Conservation (phyloP, 441 rosid genomes). For the Viola pubescens region DNA sequence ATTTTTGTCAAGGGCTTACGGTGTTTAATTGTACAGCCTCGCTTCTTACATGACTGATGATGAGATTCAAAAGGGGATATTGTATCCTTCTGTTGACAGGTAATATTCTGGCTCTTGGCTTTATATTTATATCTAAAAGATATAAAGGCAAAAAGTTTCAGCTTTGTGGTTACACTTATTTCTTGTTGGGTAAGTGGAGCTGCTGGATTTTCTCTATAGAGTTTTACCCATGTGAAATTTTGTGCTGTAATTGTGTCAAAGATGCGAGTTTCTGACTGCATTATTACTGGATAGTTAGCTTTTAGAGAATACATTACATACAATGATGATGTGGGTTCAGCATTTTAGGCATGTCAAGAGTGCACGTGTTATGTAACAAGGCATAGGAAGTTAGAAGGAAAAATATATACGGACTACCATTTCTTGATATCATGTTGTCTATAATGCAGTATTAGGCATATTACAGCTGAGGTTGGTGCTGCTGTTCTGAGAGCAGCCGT, state of each 20-base stretch:
- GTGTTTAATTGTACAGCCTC: conserved; percentile 47
- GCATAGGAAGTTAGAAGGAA: not conserved
- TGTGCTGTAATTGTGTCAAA: too few relatives aligned
- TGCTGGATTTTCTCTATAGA: too few relatives aligned
- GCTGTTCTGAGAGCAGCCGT: conserved; percentile 87
- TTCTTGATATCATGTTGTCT: not conserved
- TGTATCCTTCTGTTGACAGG: conserved; percentile 84
- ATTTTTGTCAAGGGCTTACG: too few relatives aligned
- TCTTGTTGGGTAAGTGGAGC: too few relatives aligned
- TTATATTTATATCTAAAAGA: not conserved
- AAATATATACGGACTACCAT: not conserved
- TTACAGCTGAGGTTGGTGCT: conserved; percentile 90
- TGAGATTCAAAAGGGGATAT: conserved; percentile 63
- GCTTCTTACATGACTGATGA: conserved; percentile 91
- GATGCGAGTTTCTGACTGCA: too few relatives aligned
- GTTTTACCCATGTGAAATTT: too few relatives aligned
- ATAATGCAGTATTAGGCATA: conserved; percentile 65
- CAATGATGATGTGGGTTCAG: not conserved
- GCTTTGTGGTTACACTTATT: too few relatives aligned
- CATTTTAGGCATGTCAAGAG: too few relatives aligned
- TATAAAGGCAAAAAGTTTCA: too few relatives aligned
- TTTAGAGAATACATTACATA: not conserved
- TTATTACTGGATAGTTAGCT: too few relatives aligned
- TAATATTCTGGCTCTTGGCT: conserved; percentile 16
- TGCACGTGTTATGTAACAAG: not conserved